A percentile compares a stretch with the other conserved stretches of the same genome.
phyloP scores from a whole-genome alignment of 768 basidiomycete genomes.

The Mrakia frigida region DNA sequence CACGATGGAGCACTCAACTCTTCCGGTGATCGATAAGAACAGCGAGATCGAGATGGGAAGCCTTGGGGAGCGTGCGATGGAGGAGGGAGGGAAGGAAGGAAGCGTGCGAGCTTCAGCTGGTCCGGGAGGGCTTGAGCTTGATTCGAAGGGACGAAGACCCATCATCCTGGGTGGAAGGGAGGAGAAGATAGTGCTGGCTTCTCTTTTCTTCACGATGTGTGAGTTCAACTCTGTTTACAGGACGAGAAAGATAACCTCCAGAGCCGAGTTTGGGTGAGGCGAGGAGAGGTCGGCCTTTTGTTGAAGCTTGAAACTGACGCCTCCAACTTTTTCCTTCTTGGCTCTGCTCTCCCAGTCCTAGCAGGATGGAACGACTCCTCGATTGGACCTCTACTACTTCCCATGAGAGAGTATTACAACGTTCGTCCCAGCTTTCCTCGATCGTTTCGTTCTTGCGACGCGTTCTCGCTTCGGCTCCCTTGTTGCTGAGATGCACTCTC shows the following conservation, averaged over 20 bases:
- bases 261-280: not conserved
- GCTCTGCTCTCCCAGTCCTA: not conserved
- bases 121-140: not conserved
- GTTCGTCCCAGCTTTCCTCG: not conserved
- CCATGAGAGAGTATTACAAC: slow-evolving; percentile 34
- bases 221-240: not conserved
- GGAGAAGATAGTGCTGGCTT: not conserved
- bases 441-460: not conserved
- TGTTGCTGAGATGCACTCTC: not conserved
- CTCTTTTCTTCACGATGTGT: slow-evolving; percentile 19
- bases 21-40: not conserved
- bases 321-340: not conserved
- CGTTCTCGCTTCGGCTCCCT: not conserved
- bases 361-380: slow-evolving; percentile 33
- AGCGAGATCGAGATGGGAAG: not conserved
- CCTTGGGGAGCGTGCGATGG: not conserved
- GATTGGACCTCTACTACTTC: slow-evolving; percentile 35
- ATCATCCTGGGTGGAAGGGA: slow-evolving; percentile 5
- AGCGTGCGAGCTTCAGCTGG: not conserved
- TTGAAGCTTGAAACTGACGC: not conserved
- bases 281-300: not conserved
- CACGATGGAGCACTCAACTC: not conserved
- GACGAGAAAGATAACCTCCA: no score
- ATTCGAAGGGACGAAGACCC: slow-evolving; percentile 16
- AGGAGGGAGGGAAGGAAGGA: not conserved